A percentile compares a stretch with the other conserved stretches of the same genome.
phyloP scores from a whole-genome alignment of 75 land plant genomes.

The Cupressus sempervirens region DNA sequence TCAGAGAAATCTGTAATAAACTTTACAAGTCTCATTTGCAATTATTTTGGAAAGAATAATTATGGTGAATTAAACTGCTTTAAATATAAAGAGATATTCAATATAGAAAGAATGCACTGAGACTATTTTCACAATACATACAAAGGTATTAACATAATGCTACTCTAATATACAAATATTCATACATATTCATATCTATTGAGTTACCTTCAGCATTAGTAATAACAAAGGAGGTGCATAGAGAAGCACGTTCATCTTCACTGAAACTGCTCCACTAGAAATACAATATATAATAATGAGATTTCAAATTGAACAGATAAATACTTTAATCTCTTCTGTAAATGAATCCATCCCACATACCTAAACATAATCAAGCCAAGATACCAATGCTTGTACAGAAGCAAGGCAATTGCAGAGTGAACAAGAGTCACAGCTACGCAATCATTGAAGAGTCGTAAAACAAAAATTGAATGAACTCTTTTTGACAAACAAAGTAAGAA shows the following conservation, averaged over 20 bases:
- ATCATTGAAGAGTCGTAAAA: slow-evolving; percentile 94
- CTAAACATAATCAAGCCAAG: slow-evolving; percentile 80
- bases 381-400: slow-evolving; percentile 71
- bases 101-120: too few species aligned
- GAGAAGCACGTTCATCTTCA: slow-evolving; percentile 95
- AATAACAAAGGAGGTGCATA: slow-evolving; percentile 84
- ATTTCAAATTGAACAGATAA: neutral
- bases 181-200: slow-evolving; percentile 7
- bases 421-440: slow-evolving; percentile 83
- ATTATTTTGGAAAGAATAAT: too few species aligned
- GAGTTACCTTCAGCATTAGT: slow-evolving; percentile 69
- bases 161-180: neutral
- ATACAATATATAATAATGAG: neutral
- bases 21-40: too few species aligned
- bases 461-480: slow-evolving; percentile 93
- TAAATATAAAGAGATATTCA: too few species aligned
- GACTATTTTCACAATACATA: too few species aligned
- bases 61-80: too few species aligned
- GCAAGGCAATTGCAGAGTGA: slow-evolving; percentile 64
- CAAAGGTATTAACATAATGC: too few species aligned
- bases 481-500: slow-evolving; percentile 78
- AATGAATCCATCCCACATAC: slow-evolving; percentile 17
- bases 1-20: too few species aligned
- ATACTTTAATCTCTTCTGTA: slow-evolving; percentile 8
- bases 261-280: slow-evolving; percentile 79